Evolutionary conservation across 441 rosid genomes (phyloP).

Genomic region (Syzygium malaccense): DNA sequence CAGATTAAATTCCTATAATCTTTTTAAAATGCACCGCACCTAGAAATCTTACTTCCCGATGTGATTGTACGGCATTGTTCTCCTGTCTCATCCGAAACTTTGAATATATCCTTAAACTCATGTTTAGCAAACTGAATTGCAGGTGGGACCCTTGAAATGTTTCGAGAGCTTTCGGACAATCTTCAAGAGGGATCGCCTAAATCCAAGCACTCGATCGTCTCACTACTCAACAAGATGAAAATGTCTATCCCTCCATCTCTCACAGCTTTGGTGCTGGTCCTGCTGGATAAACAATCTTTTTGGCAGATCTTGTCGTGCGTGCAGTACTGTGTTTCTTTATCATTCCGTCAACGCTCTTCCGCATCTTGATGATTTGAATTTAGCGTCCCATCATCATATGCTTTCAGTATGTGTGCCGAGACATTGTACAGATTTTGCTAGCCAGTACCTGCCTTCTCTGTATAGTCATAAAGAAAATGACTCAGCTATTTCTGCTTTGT

Average conservation of each 20-base stretch:
- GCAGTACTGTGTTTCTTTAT: not conserved
- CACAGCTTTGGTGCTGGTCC: not conserved
- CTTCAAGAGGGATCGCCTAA: slow-evolving; percentile 34
- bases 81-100: not conserved
- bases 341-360: not conserved
- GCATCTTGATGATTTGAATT: not conserved
- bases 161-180: slow-evolving; percentile 26
- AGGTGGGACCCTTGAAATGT: slow-evolving; percentile 41
- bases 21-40: not conserved
- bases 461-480: not conserved
- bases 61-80: not conserved
- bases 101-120: not conserved
- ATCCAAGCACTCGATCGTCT: slow-evolving; percentile 50
- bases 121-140: not conserved
- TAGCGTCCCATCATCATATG: not conserved
- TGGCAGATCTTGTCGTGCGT: not conserved
- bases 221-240: slow-evolving; percentile 12
- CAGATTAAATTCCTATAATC: not conserved
- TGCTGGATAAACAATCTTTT: not conserved
- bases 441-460: not conserved
- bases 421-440: not conserved
- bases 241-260: not conserved
- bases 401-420: not conserved
- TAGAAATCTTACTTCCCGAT: not conserved
- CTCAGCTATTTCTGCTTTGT: not conserved